Base-by-base conservation (phyloP, 176 grass and related monocot species). In the Phyllostachys edulis region DNA sequence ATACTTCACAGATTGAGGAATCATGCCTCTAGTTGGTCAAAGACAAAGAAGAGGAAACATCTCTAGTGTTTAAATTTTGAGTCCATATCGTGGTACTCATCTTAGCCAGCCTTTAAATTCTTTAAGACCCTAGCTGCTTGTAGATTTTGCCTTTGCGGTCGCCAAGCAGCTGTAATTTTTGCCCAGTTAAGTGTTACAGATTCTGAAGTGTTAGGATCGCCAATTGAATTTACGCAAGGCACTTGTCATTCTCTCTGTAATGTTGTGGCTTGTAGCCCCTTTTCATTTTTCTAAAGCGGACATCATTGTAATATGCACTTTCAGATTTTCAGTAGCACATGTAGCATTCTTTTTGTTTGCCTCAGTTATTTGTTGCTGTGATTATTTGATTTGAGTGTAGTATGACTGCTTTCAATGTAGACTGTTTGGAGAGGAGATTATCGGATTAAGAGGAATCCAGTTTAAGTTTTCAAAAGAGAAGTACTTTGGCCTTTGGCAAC, bases 41-140 rank as follows among this genome's bases (percentile, higher is more conserved):
- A 67, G 51, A 73, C 36, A 20, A 98, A 94, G 82, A 94, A 93
- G 77, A 94, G 88, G 63, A 97, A 93, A 39, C 60, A 86, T 70
- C 32, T 21, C 56, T 85, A 93, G 76, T 61, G 29, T 56, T 59
- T 27, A 14, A 47, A 41, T 51, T 24, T n/a, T 44, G 26, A 70
- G 45, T 41, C 5, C 52, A 23, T 55, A 37, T 11, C 20, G 14
- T 80, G 61, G 4, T 40, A 16, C 26, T 79, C 23, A 16, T n/a
- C 3, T 14, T 47, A 14, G 8, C 0, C 46, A 55, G 10, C 36
- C 1, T 21, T 42, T 6, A 45, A 78, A 54, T 44, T 87, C 26
- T 55, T 57, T 12, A 4, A 56, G 5, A 23, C 17, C 5, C 29
- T 0, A 49, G 39, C 39, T 76, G 79, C 51, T 69, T 69, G 51